These are phyloP conservation scores for Ustilago bromivora DNA, from an alignment of 1,284 basidiomycete genomes.

Conservation along the genomic window DNA sequence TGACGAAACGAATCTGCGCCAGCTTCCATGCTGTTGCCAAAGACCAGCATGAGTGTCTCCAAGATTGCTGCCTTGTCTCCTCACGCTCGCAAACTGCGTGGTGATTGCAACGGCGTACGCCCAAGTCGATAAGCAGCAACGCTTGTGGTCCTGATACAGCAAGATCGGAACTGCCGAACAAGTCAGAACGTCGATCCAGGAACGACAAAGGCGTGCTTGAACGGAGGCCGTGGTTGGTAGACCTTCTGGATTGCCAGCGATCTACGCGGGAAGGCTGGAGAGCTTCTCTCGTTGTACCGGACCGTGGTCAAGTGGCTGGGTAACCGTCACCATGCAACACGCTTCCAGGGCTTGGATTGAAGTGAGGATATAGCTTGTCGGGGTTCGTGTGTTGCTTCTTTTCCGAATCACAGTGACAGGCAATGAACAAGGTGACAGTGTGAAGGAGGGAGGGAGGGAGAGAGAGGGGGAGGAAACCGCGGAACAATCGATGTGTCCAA, in stretches of 20 bases:
- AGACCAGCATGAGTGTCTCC: slow-evolving; percentile 16
- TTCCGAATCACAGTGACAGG: neutral
- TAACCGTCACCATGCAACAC: neutral
- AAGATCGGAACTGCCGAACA: neutral
- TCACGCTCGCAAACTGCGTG: neutral
- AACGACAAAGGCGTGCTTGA: neutral
- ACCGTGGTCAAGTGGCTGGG: neutral
- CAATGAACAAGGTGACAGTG: neutral
- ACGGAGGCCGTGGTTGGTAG: neutral
- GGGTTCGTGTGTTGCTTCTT: neutral
- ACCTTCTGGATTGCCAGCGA: neutral
- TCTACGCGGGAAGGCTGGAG: neutral
- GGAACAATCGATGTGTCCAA: neutral
- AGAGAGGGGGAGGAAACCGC: neutral
- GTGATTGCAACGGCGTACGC: neutral
- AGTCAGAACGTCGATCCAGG: neutral
- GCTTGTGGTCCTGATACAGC: neutral
- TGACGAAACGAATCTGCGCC: slow-evolving; percentile 61
- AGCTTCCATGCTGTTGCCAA: slow-evolving; percentile 15
- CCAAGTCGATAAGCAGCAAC: neutral
- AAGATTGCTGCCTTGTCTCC: neutral
- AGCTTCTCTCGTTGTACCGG: neutral
- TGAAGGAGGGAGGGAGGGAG: neutral
- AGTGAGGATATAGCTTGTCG: neutral
- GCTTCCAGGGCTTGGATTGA: neutral